Percentiles rank a stretch among this genome's conserved stretches.
Evolutionary conservation across 306 rosid genomes (phyloP).

Genomic region (Urtica urens): DNA sequence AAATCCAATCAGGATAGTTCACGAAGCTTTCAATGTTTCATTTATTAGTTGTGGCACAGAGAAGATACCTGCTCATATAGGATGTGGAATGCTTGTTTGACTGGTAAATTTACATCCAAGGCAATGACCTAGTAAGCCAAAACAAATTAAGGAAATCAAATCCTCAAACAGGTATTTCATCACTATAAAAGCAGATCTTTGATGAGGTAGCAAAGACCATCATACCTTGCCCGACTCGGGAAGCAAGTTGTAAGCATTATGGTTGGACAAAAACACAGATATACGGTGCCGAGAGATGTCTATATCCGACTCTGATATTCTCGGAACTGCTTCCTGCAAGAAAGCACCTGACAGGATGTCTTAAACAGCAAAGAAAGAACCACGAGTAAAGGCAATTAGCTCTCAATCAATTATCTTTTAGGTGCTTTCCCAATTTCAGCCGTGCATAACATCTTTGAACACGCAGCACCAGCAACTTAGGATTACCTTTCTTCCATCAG

Average conservation of each 20-base stretch:
- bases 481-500: not conserved
- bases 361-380: slow-evolving; percentile 15
- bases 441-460: no score
- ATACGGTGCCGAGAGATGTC: slow-evolving; percentile 59
- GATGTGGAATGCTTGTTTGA: slow-evolving; percentile 81
- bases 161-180: slow-evolving; percentile 4
- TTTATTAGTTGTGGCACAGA: not conserved
- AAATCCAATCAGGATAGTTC: slow-evolving; percentile 4
- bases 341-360: slow-evolving; percentile 20
- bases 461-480: no score
- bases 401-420: no score
- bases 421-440: no score
- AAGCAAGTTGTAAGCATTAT: slow-evolving; percentile 65
- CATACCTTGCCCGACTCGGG: slow-evolving; percentile 97
- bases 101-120: slow-evolving; percentile 62
- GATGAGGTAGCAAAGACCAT: slow-evolving; percentile 27
- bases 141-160: slow-evolving; percentile 10
- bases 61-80: slow-evolving; percentile 59
- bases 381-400: no score
- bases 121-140: slow-evolving; percentile 45
- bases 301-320: slow-evolving; percentile 41
- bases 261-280: slow-evolving; percentile 50
- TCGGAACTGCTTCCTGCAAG: slow-evolving; percentile 47
- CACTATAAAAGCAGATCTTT: slow-evolving; percentile 4
- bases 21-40: not conserved